A percentile compares a stretch with the other conserved stretches of the same genome.
These are phyloP conservation scores for Erysimum cheiri DNA, from an alignment of 441 rosid genomes.

Conservation along the genomic window DNA sequence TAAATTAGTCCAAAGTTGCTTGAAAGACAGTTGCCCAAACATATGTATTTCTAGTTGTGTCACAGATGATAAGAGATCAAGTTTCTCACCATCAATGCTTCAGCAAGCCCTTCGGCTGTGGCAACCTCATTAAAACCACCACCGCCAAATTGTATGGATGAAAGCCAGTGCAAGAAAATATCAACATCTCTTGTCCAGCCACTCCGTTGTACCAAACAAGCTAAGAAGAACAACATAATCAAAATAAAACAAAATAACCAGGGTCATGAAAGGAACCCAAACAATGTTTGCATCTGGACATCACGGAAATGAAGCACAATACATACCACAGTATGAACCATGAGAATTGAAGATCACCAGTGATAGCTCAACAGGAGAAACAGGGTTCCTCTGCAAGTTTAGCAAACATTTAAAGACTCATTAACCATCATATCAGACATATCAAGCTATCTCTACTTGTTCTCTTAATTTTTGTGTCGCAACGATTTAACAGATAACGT, in stretches of 20 bases:
- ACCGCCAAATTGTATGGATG: slow-evolving; percentile 76
- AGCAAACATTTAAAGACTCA: slow-evolving; percentile 15
- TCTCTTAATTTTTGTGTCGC: not conserved
- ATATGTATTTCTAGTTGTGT: slow-evolving; percentile 16
- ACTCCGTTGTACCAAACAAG: slow-evolving; percentile 87
- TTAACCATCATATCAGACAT: slow-evolving; percentile 20
- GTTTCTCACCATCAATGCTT: slow-evolving; percentile 84
- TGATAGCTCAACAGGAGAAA: slow-evolving; percentile 69
- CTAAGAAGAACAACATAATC: slow-evolving; percentile 47
- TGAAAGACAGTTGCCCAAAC: slow-evolving; percentile 9
- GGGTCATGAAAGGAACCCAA: slow-evolving; percentile 19
- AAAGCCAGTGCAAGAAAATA: slow-evolving; percentile 81
- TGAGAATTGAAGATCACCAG: slow-evolving; percentile 77
- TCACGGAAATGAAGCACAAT: slow-evolving; percentile 31
- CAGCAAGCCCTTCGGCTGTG: slow-evolving; percentile 97
- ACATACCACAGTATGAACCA: slow-evolving; percentile 82
- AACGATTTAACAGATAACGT: not conserved
- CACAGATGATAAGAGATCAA: slow-evolving; percentile 25
- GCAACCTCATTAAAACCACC: slow-evolving; percentile 97
- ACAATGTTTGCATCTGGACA: slow-evolving; percentile 18
- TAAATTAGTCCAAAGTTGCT: slow-evolving; percentile 26
- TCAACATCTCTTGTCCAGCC: slow-evolving; percentile 96
- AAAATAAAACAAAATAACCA: slow-evolving; percentile 2
- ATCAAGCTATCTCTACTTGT: slow-evolving; percentile 19
- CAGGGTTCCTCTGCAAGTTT: slow-evolving; percentile 61